phyloP scores from a whole-genome alignment of 2,329 filamentous ascomycete species.

The Periconia digitata region DNA sequence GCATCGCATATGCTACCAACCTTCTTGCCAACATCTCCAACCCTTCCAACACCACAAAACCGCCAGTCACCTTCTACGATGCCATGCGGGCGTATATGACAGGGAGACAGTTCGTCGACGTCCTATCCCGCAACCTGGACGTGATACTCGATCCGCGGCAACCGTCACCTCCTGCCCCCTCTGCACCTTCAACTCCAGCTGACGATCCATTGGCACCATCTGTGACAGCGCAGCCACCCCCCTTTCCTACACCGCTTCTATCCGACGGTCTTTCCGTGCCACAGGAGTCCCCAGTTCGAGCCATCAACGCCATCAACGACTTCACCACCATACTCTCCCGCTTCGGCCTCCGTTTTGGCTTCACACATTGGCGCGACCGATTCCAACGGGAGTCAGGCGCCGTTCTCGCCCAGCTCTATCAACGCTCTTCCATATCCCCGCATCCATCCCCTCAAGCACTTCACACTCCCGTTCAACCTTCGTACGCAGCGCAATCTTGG shows the following conservation, averaged over 20 bases:
- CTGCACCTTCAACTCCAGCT: conserved; percentile 24
- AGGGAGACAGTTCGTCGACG: conserved; percentile 58
- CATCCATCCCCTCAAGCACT: conserved; percentile 18
- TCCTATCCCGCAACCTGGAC: conserved; percentile 58
- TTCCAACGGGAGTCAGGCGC: conserved; percentile 49
- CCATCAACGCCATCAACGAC: conserved; percentile 51
- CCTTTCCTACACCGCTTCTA: conserved; percentile 34
- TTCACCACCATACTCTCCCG: conserved; percentile 49
- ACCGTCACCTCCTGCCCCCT: conserved; percentile 42
- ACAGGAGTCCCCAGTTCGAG: conserved; percentile 40
- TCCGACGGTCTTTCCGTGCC: conserved; percentile 28
- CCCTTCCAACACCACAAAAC: conserved; percentile 57
- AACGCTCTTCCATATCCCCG: conserved; percentile 32
- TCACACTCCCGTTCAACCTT: conserved; percentile 3
- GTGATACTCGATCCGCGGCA: conserved; percentile 44
- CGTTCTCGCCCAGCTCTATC: conserved; percentile 46
- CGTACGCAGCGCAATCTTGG: conserved; percentile 29
- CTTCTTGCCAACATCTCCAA: conserved; percentile 65
- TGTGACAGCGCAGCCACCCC: conserved; percentile 27
- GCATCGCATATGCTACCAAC: conserved; percentile 76
- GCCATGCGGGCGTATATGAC: conserved; percentile 79
- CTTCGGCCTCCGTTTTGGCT: conserved; percentile 52
- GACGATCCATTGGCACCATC: conserved; percentile 43
- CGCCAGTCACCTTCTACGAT: conserved; percentile 84
- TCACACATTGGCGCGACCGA: conserved; percentile 53